phyloP scores from a whole-genome alignment of 1,284 basidiomycete genomes.

The Sporisorium iseilematis-ciliati region DNA sequence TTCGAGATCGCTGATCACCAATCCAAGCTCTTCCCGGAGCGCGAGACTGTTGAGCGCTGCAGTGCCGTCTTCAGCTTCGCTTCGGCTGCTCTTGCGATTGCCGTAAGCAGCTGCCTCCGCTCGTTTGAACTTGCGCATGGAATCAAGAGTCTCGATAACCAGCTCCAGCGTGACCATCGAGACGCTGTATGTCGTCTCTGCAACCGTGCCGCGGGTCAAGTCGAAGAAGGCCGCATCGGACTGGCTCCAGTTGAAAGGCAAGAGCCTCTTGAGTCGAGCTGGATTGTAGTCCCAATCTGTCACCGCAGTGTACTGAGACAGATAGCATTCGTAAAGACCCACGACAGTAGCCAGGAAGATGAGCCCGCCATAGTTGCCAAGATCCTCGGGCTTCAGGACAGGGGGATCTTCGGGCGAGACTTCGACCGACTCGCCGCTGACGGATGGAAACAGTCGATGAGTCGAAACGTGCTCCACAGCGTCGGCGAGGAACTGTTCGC shows the following conservation, averaged over 20 bases:
- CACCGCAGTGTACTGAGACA: slow-evolving; percentile 41
- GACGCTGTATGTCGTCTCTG: slow-evolving; percentile 40
- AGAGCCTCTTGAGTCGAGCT: slow-evolving; percentile 27
- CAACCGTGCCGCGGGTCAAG: slow-evolving; percentile 16
- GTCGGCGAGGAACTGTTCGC: slow-evolving; percentile 48
- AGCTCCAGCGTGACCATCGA: slow-evolving; percentile 48
- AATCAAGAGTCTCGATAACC: slow-evolving; percentile 45
- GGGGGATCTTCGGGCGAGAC: slow-evolving; percentile 31
- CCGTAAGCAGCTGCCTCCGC: slow-evolving; percentile 35
- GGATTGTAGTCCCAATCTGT: slow-evolving; percentile 55
- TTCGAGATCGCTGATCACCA: slow-evolving; percentile 42
- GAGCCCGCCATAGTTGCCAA: slow-evolving; percentile 18
- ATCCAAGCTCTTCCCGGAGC: slow-evolving; percentile 35
- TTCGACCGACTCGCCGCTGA: slow-evolving; percentile 23
- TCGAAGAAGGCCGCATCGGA: slow-evolving; percentile 36
- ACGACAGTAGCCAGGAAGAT: slow-evolving; percentile 29
- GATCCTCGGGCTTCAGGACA: slow-evolving; percentile 13
- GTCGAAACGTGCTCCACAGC: slow-evolving; percentile 43
- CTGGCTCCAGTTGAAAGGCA: slow-evolving; percentile 40
- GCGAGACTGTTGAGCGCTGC: slow-evolving; percentile 47
- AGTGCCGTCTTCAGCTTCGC: slow-evolving; percentile 34
- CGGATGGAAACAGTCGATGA: slow-evolving; percentile 40
- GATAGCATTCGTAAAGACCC: slow-evolving; percentile 41
- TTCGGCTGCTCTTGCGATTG: slow-evolving; percentile 27
- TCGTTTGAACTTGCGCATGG: slow-evolving; percentile 43